phyloP scores from a whole-genome alignment of 768 basidiomycete species.

The Psilocybe cyanescens region DNA sequence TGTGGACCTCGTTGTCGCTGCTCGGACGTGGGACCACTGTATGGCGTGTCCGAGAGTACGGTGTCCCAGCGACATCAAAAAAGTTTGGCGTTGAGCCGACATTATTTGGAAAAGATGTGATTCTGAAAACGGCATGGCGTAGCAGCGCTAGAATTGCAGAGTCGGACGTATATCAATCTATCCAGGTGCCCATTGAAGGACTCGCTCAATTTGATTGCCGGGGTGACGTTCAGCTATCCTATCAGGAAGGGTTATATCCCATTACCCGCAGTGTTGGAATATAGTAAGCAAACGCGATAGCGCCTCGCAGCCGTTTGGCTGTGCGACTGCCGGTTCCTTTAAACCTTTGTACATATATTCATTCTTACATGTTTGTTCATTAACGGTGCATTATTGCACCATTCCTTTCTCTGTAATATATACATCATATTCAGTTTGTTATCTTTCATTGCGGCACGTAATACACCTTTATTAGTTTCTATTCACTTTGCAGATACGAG shows the following conservation, averaged over 20 bases:
- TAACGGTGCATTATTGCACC: too few species aligned
- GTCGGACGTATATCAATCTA: neutral
- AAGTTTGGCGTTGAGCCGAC: neutral
- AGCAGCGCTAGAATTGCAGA: neutral
- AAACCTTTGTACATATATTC: too few species aligned
- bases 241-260: neutral
- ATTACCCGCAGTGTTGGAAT: neutral
- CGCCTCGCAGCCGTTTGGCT: too few species aligned
- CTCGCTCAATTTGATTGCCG: neutral
- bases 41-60: neutral
- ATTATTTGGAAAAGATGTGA: neutral
- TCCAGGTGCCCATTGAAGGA: neutral
- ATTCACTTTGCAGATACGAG: too few species aligned
- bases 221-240: neutral
- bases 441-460: too few species aligned
- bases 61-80: neutral
- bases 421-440: too few species aligned
- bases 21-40: slow-evolving; percentile 2
- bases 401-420: too few species aligned
- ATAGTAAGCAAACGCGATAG: too few species aligned
- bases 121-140: slow-evolving; percentile 1
- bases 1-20: slow-evolving; percentile 1
- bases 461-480: too few species aligned
- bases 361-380: too few species aligned
- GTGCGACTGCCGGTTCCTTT: too few species aligned